phyloP scores from a whole-genome alignment of 2,329 filamentous ascomycete genomes.

The Sordariomycetes sp. region DNA sequence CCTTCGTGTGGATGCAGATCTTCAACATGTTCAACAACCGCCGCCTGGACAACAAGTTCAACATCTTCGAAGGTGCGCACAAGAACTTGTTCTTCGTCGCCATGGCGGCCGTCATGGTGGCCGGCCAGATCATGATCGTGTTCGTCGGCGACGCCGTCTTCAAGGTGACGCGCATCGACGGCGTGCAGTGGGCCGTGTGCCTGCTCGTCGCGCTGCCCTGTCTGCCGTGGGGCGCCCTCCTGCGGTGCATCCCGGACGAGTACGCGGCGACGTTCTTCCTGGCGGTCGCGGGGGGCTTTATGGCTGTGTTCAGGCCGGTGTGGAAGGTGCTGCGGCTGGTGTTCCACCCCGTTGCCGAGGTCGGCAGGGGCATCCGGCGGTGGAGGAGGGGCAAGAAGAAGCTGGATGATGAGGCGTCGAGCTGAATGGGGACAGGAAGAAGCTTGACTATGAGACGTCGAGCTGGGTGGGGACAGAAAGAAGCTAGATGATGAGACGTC shows the following conservation, averaged over 20 bases:
- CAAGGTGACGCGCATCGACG: constrained; percentile 27
- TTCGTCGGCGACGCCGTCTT: constrained; percentile 46
- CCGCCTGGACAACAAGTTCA: constrained; percentile 51
- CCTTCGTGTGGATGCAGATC: constrained; percentile 63
- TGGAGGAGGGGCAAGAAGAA: constrained; percentile 3
- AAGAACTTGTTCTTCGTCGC: constrained; percentile 46
- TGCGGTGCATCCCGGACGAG: constrained; percentile 38
- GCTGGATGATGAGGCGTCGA: neutral
- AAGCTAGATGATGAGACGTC: neutral
- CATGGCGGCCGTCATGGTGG: constrained; percentile 47
- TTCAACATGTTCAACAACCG: constrained; percentile 61
- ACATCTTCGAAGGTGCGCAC: constrained; percentile 47
- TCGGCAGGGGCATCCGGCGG: constrained; percentile 1
- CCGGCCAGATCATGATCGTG: constrained; percentile 44
- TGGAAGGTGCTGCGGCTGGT: constrained; percentile 3
- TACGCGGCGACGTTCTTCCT: neutral
- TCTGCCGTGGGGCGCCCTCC: constrained; percentile 35
- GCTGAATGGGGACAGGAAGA: neutral
- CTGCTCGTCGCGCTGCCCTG: constrained; percentile 35
- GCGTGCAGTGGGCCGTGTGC: constrained; percentile 42
- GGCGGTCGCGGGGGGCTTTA: neutral
- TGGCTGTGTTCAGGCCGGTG: neutral
- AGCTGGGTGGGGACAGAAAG: neutral
- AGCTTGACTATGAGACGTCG: neutral
- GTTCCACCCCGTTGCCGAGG: constrained; percentile 3